Conservation (phyloP, 2,329 filamentous ascomycete genomes). For the Claviceps digitariae region DNA sequence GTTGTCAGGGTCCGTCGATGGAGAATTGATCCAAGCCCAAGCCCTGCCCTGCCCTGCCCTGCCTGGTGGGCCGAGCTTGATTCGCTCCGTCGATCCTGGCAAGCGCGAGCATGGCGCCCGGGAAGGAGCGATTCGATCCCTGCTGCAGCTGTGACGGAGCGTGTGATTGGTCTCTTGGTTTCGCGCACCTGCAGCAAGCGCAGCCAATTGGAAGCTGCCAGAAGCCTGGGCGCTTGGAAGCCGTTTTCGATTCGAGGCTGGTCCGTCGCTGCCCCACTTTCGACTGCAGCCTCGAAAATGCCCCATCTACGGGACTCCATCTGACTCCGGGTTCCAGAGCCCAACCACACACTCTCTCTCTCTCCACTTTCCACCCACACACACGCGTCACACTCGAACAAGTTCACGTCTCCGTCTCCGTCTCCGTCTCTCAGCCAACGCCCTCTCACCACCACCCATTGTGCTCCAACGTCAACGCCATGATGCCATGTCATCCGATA, state of each 20-base stretch:
- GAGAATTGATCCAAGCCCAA: neutral
- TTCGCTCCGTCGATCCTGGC: constrained; percentile 1
- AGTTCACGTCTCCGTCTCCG: constrained; percentile 1
- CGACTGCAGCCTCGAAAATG: constrained; percentile 13
- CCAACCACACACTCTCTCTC: constrained; percentile 23
- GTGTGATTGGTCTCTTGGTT: constrained; percentile 19
- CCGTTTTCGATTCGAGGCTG: constrained; percentile 19
- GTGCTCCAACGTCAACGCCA: neutral
- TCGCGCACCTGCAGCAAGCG: constrained; percentile 13
- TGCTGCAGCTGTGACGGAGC: constrained; percentile 19
- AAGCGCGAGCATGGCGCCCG: neutral
- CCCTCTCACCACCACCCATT: neutral
- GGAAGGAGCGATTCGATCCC: constrained; percentile 21
- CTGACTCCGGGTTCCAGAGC: constrained; percentile 1
- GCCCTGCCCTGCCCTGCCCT: neutral
- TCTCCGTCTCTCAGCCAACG: neutral
- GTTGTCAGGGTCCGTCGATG: neutral
- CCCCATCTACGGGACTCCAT: neutral
- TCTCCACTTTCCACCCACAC: too few relatives aligned
- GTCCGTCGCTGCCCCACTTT: constrained; percentile 13
- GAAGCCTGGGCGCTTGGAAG: constrained; percentile 20
- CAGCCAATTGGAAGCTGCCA: constrained; percentile 24
- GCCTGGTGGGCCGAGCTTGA: neutral
- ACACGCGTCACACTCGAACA: constrained; percentile 9
- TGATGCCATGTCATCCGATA: neutral